A percentile compares a stretch with the other conserved stretches of the same genome.
Conservation (phyloP, 73 alveolate genomes). For the Symbiodinium pilosum region DNA sequence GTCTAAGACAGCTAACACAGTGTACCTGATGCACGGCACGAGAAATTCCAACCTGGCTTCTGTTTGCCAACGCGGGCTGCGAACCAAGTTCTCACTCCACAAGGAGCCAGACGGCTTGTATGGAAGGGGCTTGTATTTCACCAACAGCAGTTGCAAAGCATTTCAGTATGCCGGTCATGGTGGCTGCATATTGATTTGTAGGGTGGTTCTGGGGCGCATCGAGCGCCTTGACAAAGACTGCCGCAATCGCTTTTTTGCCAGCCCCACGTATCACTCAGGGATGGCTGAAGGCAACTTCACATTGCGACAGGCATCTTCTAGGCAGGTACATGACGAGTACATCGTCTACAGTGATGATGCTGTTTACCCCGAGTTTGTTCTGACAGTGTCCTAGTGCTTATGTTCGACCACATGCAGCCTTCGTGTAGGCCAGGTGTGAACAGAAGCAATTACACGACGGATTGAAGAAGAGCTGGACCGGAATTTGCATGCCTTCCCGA, state of each 20-base stretch:
- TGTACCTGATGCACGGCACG: slow-evolving; percentile 52
- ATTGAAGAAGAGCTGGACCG: too few species aligned
- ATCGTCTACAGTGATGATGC: slow-evolving; percentile 25
- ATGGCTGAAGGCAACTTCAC: not conserved
- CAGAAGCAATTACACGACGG: too few species aligned
- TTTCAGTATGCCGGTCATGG: slow-evolving; percentile 12
- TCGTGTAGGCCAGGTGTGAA: too few species aligned
- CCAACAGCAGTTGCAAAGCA: slow-evolving; percentile 29
- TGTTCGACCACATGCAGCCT: too few species aligned
- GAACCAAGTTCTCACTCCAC: slow-evolving; percentile 7
- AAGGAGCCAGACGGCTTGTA: not conserved
- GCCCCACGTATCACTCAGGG: not conserved
- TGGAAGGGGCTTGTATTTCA: slow-evolving; percentile 52
- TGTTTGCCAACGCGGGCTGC: not conserved
- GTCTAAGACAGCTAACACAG: slow-evolving; percentile 24
- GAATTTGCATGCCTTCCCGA: too few species aligned
- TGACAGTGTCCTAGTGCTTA: not conserved
- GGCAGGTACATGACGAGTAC: slow-evolving; percentile 58
- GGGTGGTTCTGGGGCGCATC: slow-evolving; percentile 28
- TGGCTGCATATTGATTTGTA: slow-evolving; percentile 33
- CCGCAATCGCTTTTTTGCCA: not conserved
- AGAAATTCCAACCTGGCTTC: not conserved
- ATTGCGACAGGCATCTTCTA: not conserved
- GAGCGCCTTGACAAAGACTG: not conserved
- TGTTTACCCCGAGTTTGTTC: slow-evolving; percentile 50